Evolutionary conservation across 805 yeast genomes (phyloP).

Genomic region (Kazachstania kunashirensis): DNA sequence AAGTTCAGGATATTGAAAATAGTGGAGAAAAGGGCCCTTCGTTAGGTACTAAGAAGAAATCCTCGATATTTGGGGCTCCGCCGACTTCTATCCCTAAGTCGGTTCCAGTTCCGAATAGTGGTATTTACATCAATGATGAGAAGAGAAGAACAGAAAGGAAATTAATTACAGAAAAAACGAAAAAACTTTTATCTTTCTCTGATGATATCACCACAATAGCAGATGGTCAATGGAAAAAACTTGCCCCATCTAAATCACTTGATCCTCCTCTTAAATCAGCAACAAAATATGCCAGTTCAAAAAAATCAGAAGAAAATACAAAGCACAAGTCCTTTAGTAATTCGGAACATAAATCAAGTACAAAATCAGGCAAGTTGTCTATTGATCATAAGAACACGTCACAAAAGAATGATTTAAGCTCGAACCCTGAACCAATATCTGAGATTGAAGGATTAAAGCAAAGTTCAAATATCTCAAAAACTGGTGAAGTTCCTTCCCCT

Average conservation of each 20-base stretch:
- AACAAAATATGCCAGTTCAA: too few relatives aligned
- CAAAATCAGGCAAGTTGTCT: too few relatives aligned
- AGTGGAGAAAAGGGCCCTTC: background rate
- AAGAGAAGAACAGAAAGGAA: constrained; percentile 6
- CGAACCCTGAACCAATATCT: too few relatives aligned
- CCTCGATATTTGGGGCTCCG: constrained; percentile 26
- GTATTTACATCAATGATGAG: constrained; percentile 12
- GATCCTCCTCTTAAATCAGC: background rate
- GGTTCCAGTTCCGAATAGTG: constrained; percentile 1
- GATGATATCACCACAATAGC: constrained; percentile 14
- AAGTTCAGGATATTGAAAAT: background rate
- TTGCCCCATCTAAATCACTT: constrained; percentile 2
- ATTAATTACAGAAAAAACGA: constrained; percentile 2
- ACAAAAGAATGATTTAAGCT: too few relatives aligned
- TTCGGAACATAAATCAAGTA: too few relatives aligned
- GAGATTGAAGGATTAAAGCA: too few relatives aligned
- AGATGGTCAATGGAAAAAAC: constrained; percentile 1
- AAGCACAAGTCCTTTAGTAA: too few relatives aligned
- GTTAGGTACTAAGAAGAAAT: constrained; percentile 24
- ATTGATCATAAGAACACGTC: too few relatives aligned
- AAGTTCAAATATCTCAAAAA: too few relatives aligned
- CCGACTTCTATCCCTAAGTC: constrained; percentile 6
- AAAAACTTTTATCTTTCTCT: constrained; percentile 17
- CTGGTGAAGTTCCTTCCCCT: too few relatives aligned
- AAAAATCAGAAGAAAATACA: background rate